Conservation (phyloP, 805 yeast genomes). For the Pichia nakasei region DNA sequence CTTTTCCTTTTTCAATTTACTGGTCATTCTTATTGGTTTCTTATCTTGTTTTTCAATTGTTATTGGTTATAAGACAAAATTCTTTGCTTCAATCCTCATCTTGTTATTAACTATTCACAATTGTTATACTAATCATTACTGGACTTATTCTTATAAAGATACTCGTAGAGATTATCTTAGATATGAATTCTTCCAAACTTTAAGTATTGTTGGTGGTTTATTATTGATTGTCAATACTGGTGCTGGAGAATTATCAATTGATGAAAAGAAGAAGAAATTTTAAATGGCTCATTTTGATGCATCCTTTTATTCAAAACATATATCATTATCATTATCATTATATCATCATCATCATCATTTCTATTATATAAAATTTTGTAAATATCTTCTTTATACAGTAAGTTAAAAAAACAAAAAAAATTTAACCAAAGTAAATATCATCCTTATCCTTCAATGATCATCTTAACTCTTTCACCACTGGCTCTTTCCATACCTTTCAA, state of each 20-base stretch:
- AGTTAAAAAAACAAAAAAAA: no score
- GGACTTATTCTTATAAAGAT: slow-evolving; percentile 65
- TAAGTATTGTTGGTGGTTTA: slow-evolving; percentile 91
- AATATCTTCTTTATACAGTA: background rate
- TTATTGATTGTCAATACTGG: slow-evolving; percentile 88
- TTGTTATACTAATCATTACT: slow-evolving; percentile 74
- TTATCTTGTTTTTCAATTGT: slow-evolving; percentile 67
- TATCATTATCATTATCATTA: no score
- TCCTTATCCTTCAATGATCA: slow-evolving; percentile 21
- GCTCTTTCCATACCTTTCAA: slow-evolving; percentile 67
- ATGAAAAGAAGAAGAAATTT: slow-evolving; percentile 77
- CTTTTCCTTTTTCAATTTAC: slow-evolving; percentile 58
- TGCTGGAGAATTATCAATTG: slow-evolving; percentile 89
- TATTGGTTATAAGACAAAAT: slow-evolving; percentile 87
- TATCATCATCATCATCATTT: no score
- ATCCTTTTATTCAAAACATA: no score
- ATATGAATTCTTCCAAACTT: slow-evolving; percentile 90
- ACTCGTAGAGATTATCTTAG: slow-evolving; percentile 80
- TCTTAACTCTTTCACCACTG: slow-evolving; percentile 38
- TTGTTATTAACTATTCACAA: slow-evolving; percentile 68
- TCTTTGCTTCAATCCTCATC: slow-evolving; percentile 68
- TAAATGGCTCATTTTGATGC: background rate
- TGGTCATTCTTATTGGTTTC: slow-evolving; percentile 63
- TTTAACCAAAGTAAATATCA: no score
- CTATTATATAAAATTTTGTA: background rate